Conservation (phyloP, 1,139 yeast species). For the Nakaseomyces delphensis region DNA sequence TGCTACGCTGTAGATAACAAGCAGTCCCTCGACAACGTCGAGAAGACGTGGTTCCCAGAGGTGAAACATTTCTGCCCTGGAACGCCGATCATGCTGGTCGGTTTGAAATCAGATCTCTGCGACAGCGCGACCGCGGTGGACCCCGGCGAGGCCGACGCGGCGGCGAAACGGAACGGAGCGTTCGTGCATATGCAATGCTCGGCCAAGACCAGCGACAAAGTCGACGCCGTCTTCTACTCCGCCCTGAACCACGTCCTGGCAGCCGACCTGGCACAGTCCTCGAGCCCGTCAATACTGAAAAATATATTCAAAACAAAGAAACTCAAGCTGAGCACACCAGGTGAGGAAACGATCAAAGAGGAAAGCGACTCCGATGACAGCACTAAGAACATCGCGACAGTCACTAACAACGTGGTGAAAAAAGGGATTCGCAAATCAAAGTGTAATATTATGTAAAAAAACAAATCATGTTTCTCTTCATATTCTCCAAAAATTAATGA, state of each 20-base stretch:
- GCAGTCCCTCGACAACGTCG: conserved; percentile 61
- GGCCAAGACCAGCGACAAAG: conserved; percentile 60
- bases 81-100: conserved; percentile 67
- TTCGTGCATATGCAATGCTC: conserved; percentile 75
- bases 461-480: neutral
- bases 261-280: conserved; percentile 11
- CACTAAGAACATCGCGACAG: conserved; percentile 2
- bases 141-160: conserved; percentile 24
- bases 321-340: neutral
- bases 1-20: conserved; percentile 66
- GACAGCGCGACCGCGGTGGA: conserved; percentile 24
- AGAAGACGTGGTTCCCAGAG: conserved; percentile 83
- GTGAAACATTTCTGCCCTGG: conserved; percentile 76
- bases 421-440: conserved; percentile 9
- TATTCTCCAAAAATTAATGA: neutral
- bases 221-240: conserved; percentile 54
- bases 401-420: conserved; percentile 4
- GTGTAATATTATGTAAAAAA: conserved; percentile 11
- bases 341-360: neutral
- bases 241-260: conserved; percentile 24
- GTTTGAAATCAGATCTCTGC: conserved; percentile 64
- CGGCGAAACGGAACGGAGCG: conserved; percentile 64
- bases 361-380: neutral
- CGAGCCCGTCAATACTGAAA: conserved; percentile 9
- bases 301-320: conserved; percentile 12